Conservation (phyloP, 192 early-diverging fungal species). For the Coemansia aciculifera region DNA sequence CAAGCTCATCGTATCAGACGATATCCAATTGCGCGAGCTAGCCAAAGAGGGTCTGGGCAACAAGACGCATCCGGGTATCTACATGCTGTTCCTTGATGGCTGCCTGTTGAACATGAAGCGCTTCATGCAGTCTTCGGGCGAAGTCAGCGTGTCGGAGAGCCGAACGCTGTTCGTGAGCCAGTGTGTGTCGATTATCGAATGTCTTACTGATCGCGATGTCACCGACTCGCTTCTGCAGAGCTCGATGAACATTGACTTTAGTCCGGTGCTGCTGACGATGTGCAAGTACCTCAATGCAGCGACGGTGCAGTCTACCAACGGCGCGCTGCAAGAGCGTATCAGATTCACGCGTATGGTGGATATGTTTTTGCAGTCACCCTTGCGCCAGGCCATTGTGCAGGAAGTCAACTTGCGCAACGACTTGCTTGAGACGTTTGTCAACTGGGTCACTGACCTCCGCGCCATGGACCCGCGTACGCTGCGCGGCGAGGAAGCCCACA, state of each 20-base stretch:
- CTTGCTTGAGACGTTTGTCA: slow-evolving; percentile 54
- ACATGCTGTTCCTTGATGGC: slow-evolving; percentile 53
- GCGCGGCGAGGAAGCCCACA: slow-evolving; percentile 42
- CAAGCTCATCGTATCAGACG: slow-evolving; percentile 54
- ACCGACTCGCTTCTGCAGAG: slow-evolving; percentile 44
- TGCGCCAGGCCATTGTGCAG: slow-evolving; percentile 50
- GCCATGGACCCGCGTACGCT: slow-evolving; percentile 54
- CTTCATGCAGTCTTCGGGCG: slow-evolving; percentile 52
- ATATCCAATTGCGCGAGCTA: slow-evolving; percentile 55
- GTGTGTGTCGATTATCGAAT: slow-evolving; percentile 54
- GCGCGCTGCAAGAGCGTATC: slow-evolving; percentile 49
- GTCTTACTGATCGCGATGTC: slow-evolving; percentile 45
- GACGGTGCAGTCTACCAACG: slow-evolving; percentile 29
- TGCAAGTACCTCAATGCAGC: slow-evolving; percentile 52
- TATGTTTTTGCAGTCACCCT: slow-evolving; percentile 48
- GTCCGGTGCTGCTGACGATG: slow-evolving; percentile 50
- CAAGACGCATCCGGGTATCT: slow-evolving; percentile 55
- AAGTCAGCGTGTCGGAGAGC: slow-evolving; percentile 53
- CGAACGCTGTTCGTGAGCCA: slow-evolving; percentile 57
- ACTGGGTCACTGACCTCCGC: slow-evolving; percentile 55
- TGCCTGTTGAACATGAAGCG: slow-evolving; percentile 51
- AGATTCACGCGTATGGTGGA: slow-evolving; percentile 50
- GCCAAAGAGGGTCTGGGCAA: slow-evolving; percentile 54
- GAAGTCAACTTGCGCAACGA: slow-evolving; percentile 56
- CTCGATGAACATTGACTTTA: slow-evolving; percentile 52